Evolutionary conservation across 495 filamentous ascomycete species (phyloP), one percentile per base, ranked within the genome.

Genomic region (Podospora fimiseda): DNA sequence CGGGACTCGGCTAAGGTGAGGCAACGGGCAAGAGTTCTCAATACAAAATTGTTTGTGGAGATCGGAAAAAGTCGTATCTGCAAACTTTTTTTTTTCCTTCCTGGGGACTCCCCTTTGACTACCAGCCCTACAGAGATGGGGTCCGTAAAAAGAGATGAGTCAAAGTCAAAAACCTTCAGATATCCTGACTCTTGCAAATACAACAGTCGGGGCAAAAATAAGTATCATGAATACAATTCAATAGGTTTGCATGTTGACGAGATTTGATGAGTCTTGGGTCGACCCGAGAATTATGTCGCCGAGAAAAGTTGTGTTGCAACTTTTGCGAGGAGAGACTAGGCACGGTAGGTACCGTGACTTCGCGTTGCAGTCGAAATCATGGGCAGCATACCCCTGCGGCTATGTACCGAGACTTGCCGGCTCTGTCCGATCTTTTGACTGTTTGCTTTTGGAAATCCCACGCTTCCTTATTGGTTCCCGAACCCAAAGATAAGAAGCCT

Each of bases 401-500:
- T 11, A 33, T 6, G 27, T 33, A 33, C 27, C 27, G 27, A 5
- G 11, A 33, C 27, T 33, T 36, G 48, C 53, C 53, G 53, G 21
- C 15, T 55, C 41, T 55, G 47, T 53, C 53, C 52, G 41, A 56
- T 27, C 13, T 33, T 18, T 50, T 61, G 59, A 64, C 56, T 59
- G 53, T 61, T 58, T 57, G 20, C 51, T 54, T 62, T 55, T 43
- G 22, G 41, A 53, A 64, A 60, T 53, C 56, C 51, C 50, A 43
- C 55, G 52, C 30, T 18, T 24, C 19, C 33, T 56, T 27, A 66
- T 66, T 66, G 63, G 61, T 39, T 44, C 14, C 21, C 23, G 19
- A 9, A 2, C 13, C 43, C 18, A 14, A n/a, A 43, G 56, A 61
- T 64, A 57, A 64, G 58, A 45, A 46, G 49, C 53, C 45, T 59